Conservation (phyloP, 495 filamentous ascomycete genomes). For the Aspergillus cavernicola region DNA sequence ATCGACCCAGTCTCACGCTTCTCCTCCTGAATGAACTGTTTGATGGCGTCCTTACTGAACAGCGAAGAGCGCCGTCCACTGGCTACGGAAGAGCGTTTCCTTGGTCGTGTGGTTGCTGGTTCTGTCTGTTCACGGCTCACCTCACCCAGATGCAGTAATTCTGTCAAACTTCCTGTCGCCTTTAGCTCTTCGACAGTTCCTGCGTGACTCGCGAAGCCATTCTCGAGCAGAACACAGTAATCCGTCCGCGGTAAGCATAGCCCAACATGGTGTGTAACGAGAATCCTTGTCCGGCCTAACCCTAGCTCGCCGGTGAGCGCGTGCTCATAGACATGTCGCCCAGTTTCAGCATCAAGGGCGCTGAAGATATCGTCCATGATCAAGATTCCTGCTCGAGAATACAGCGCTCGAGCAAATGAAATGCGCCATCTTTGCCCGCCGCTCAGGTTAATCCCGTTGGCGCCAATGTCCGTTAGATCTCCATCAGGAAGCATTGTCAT, state of each 20-base stretch:
- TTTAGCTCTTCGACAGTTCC: slow-evolving; percentile 41
- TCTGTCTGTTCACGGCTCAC: slow-evolving; percentile 32
- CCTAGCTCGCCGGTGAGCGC: slow-evolving; percentile 65
- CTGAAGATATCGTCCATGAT: slow-evolving; percentile 80
- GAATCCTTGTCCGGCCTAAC: slow-evolving; percentile 63
- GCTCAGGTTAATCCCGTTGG: slow-evolving; percentile 76
- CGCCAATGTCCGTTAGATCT: slow-evolving; percentile 70
- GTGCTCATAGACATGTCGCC: slow-evolving; percentile 69
- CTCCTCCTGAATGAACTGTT: slow-evolving; percentile 70
- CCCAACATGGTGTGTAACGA: slow-evolving; percentile 77
- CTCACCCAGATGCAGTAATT: slow-evolving; percentile 54
- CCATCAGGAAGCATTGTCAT: slow-evolving; percentile 67
- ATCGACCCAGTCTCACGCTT: slow-evolving; percentile 60
- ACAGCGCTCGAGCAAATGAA: slow-evolving; percentile 72
- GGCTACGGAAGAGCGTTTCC: slow-evolving; percentile 14
- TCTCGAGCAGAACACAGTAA: slow-evolving; percentile 63
- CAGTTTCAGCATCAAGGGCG: slow-evolving; percentile 61
- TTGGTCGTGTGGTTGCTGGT: background rate
- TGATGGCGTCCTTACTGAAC: slow-evolving; percentile 28
- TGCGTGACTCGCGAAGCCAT: slow-evolving; percentile 59
- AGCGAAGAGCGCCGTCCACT: slow-evolving; percentile 8
- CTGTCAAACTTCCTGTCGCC: slow-evolving; percentile 51
- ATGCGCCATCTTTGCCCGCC: slow-evolving; percentile 78
- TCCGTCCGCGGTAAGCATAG: slow-evolving; percentile 65
- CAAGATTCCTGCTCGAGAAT: slow-evolving; percentile 72